Base-by-base conservation (phyloP, 192 early-diverging fungal genomes). In the Coemansia sp. region DNA sequence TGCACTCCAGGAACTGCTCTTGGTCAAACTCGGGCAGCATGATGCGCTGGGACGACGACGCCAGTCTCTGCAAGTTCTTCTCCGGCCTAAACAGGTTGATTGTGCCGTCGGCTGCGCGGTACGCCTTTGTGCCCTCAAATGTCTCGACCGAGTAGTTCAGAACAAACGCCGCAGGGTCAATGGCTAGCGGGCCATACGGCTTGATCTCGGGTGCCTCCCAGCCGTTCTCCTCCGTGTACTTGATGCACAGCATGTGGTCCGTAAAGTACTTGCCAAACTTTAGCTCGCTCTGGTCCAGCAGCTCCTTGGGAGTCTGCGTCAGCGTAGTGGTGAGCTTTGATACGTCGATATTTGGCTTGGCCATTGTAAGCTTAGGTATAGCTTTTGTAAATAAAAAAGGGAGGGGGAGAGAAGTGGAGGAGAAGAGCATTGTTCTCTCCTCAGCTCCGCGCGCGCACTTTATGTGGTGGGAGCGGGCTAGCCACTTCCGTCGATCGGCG, bases 71-170 rank as follows among this genome's bases (percentile, higher is more conserved):
- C 95, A 99, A 95, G 88, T 99, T 99, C 91, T 95, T 94, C 43
- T 96, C 90, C 3, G 97, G 97, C 32, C 97, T 87, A 87, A 99
- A 99, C 60, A 99, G 79, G 58, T 95, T 89, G 64, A 96, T 90
- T 31, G 89, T 92, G 29, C 95, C 94, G 6, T 93, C 68, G 64
- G 90, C 90, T 65, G 95, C 94, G 71, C 94, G 94, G 86, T 94
- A 98, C 31, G 94, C 93, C 81, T 94, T 94, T 83, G 92, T 87
- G 32, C 94, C 92, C 83, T 97, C 97, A 64, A 99, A 97, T 60
- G 94, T 95, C 87, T 94, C 91, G 17, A 96, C 83, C 1, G 89
- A 90, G 77, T 99, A 99, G 79, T 99, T 95, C 64, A 99, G 94
- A 7, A 96, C 97, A 61, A 90, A 90, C 19, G 92, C 86, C 20